Evolutionary conservation across 2,329 filamentous ascomycete genomes (phyloP).

Genomic region (Coleophoma eucalyptorum): DNA sequence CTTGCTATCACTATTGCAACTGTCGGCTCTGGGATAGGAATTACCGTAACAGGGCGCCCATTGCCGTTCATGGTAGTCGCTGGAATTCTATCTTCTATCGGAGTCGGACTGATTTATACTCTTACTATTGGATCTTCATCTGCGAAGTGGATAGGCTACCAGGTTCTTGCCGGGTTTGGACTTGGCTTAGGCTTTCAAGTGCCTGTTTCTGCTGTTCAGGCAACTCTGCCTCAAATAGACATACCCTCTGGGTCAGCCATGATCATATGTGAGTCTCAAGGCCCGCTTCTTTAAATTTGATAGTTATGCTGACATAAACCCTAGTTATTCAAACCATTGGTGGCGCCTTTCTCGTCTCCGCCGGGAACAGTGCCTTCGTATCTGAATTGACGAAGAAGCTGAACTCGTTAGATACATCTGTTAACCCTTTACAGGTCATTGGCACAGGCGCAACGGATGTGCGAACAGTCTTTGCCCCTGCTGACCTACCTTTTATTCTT

Average conservation of each 20-base stretch:
- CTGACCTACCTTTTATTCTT: constrained; percentile 30
- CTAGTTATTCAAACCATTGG: constrained; percentile 52
- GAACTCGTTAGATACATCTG: constrained; percentile 18
- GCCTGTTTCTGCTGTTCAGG: constrained; percentile 34
- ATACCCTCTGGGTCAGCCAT: constrained; percentile 48
- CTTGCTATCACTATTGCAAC: neutral
- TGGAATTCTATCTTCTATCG: constrained; percentile 32
- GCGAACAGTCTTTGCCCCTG: constrained; percentile 22
- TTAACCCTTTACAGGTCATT: constrained; percentile 29
- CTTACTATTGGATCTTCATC: constrained; percentile 35
- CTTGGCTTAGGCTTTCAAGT: constrained; percentile 40
- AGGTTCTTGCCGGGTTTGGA: constrained; percentile 41
- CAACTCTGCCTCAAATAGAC: constrained; percentile 41
- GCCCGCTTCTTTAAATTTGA: too few species aligned
- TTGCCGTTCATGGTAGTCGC: constrained; percentile 38
- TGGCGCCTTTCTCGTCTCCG: constrained; percentile 50
- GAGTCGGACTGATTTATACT: constrained; percentile 33
- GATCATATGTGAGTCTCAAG: constrained; percentile 31
- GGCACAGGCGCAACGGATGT: constrained; percentile 37
- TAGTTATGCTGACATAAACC: constrained; percentile 8
- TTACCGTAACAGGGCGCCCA: constrained; percentile 33
- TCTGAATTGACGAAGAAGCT: constrained; percentile 16
- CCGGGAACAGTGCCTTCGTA: constrained; percentile 43
- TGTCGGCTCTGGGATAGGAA: constrained; percentile 29
- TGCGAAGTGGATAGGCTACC: constrained; percentile 45